Conservation (phyloP, 2,329 filamentous ascomycete species). For the Capronia americana region DNA sequence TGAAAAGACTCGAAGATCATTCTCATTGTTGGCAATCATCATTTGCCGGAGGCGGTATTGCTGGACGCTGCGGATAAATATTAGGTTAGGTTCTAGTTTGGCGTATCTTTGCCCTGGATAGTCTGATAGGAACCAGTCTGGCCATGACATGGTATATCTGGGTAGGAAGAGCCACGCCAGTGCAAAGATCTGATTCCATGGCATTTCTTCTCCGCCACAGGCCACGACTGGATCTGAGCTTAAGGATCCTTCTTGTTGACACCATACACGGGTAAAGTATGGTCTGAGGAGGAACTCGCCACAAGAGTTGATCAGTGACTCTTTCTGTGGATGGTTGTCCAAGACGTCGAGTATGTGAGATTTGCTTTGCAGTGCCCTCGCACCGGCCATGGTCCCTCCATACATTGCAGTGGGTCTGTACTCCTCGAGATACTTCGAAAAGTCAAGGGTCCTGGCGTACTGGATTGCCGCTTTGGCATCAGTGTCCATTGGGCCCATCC, state of each 20-base stretch:
- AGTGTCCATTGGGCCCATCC: slow-evolving; percentile 20
- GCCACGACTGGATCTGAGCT: slow-evolving; percentile 18
- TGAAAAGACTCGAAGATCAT: not conserved
- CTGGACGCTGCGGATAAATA: slow-evolving; percentile 19
- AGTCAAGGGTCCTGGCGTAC: slow-evolving; percentile 24
- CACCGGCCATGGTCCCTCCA: not conserved
- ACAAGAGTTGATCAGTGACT: slow-evolving; percentile 20
- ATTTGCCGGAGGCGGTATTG: slow-evolving; percentile 19
- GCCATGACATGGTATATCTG: slow-evolving; percentile 23
- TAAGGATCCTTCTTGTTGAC: slow-evolving; percentile 24
- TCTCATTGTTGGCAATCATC: slow-evolving; percentile 8
- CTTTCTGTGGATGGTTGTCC: slow-evolving; percentile 20
- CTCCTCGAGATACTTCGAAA: slow-evolving; percentile 11
- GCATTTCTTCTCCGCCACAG: slow-evolving; percentile 20
- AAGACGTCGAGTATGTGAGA: slow-evolving; percentile 28
- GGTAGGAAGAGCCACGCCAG: slow-evolving; percentile 27
- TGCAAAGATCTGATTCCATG: slow-evolving; percentile 26
- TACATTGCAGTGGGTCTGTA: slow-evolving; percentile 14
- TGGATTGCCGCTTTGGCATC: slow-evolving; percentile 11
- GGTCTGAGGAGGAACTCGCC: slow-evolving; percentile 21
- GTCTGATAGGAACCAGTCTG: slow-evolving; percentile 25
- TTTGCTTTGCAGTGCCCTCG: slow-evolving; percentile 16
- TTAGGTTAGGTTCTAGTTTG: slow-evolving; percentile 22
- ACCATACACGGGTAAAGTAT: slow-evolving; percentile 30
- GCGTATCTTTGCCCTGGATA: slow-evolving; percentile 12